Conservation (phyloP, 306 rosid species). For the Vicia villosa region DNA sequence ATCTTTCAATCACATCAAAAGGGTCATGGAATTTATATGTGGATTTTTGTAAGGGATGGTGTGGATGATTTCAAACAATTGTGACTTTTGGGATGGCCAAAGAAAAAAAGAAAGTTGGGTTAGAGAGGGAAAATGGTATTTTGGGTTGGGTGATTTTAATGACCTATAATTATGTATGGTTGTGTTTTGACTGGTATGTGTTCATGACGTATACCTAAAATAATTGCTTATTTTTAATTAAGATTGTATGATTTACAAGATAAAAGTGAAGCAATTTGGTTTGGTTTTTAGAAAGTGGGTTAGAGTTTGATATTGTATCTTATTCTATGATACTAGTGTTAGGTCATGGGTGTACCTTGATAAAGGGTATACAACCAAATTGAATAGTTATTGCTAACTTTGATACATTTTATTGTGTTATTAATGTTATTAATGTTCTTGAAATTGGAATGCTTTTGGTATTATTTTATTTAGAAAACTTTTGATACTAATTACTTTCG, state of each 20-base stretch:
- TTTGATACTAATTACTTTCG: no score
- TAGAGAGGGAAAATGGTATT: slow-evolving; percentile 14
- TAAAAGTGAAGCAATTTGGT: no score
- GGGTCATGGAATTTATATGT: slow-evolving; percentile 36
- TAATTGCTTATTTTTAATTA: neutral
- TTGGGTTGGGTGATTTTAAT: slow-evolving; percentile 31
- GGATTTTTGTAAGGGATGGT: neutral
- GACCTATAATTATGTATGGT: slow-evolving; percentile 23
- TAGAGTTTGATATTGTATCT: neutral
- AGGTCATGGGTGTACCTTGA: neutral
- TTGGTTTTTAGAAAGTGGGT: neutral
- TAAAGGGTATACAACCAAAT: neutral
- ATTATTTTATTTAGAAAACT: no score
- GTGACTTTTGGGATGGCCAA: slow-evolving; percentile 30
- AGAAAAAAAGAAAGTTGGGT: neutral
- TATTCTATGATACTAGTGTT: neutral
- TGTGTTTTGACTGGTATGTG: slow-evolving; percentile 36
- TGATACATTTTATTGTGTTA: neutral
- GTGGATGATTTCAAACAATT: slow-evolving; percentile 16
- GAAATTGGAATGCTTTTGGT: no score
- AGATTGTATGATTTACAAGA: no score
- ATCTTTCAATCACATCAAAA: slow-evolving; percentile 37
- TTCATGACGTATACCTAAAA: slow-evolving; percentile 22
- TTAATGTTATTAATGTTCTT: no score
- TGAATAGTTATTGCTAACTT: neutral